Evolutionary conservation across 768 basidiomycete genomes (phyloP).

Genomic region (Suillus paluster): DNA sequence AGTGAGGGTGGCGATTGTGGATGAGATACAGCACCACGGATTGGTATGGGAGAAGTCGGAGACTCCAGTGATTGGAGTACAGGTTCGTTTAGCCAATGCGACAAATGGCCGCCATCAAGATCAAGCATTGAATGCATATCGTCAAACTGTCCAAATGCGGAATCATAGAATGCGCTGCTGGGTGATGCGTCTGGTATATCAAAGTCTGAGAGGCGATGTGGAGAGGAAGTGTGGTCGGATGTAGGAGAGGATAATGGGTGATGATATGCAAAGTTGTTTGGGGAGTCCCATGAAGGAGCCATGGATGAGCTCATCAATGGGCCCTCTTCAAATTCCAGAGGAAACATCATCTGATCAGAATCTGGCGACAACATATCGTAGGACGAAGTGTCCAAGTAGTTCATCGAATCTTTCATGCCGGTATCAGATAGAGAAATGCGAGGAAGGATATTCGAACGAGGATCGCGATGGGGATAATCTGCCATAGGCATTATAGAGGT

Average conservation of each 20-base stretch:
- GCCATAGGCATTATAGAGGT: constrained; percentile 45
- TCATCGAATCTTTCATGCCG: constrained; percentile 36
- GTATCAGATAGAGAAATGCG: constrained; percentile 19
- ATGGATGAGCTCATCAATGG: constrained; percentile 26
- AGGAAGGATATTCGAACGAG: constrained; percentile 27
- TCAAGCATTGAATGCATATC: constrained; percentile 44
- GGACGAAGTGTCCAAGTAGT: constrained; percentile 47
- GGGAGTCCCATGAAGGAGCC: constrained; percentile 29
- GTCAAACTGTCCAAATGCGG: constrained; percentile 33
- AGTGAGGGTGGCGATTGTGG: constrained; percentile 51
- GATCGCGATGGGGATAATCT: constrained; percentile 41
- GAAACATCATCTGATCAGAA: constrained; percentile 39
- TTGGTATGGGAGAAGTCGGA: constrained; percentile 66
- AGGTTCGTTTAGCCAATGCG: constrained; percentile 69
- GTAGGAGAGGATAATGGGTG: constrained; percentile 46
- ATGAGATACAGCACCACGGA: constrained; percentile 50
- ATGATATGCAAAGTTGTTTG: constrained; percentile 39
- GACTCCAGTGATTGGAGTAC: constrained; percentile 48
- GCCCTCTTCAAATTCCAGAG: constrained; percentile 37
- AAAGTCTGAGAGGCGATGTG: constrained; percentile 44
- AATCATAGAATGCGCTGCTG: constrained; percentile 39
- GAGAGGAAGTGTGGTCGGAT: constrained; percentile 43
- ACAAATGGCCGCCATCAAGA: constrained; percentile 45
- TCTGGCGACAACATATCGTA: constrained; percentile 43
- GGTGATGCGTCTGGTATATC: constrained; percentile 47